phyloP scores from a whole-genome alignment of 176 grass and related monocot genomes.

The Zoysia pacifica region DNA sequence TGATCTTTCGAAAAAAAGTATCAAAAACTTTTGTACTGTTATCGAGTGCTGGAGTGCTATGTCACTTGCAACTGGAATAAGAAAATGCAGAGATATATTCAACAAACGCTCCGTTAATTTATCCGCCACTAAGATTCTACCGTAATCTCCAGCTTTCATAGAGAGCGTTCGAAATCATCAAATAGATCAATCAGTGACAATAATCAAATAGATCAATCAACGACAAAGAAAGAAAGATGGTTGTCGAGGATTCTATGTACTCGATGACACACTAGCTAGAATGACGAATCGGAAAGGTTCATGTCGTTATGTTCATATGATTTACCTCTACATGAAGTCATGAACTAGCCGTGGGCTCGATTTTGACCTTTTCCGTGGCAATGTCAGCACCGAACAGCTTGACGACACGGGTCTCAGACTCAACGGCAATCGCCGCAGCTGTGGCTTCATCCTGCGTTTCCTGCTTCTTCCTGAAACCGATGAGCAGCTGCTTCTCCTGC shows the following conservation, averaged over 20 bases:
- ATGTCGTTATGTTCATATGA: neutral
- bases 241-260: neutral
- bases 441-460: neutral
- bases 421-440: neutral
- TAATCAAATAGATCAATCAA: neutral
- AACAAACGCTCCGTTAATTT: neutral
- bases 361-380: neutral
- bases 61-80: no score
- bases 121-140: neutral
- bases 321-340: constrained; percentile 26
- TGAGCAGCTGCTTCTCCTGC: constrained; percentile 54
- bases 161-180: neutral
- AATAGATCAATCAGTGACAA: neutral
- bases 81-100: no score
- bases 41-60: no score
- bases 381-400: constrained; percentile 66
- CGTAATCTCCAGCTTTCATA: neutral
- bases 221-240: neutral
- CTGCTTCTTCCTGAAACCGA: constrained; percentile 39
- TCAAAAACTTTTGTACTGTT: no score
- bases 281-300: neutral
- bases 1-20: no score
- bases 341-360: neutral
- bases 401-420: constrained; percentile 38
- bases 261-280: neutral